A percentile compares a stretch with the other conserved stretches of the same genome.
phyloP scores from a whole-genome alignment of 805 yeast genomes.

The Ogataea philodendri region DNA sequence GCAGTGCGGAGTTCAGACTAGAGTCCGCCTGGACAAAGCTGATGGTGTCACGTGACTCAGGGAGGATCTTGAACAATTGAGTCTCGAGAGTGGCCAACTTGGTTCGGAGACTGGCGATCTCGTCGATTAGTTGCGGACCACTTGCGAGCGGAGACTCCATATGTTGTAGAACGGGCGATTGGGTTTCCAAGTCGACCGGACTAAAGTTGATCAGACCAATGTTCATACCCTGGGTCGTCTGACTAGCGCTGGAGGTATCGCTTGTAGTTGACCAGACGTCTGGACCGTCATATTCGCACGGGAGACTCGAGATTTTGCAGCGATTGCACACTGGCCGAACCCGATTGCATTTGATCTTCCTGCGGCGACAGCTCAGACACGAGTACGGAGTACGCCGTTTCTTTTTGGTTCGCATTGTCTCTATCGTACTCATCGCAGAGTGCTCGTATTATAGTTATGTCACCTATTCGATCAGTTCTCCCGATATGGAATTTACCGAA shows the following conservation, averaged over 20 bases:
- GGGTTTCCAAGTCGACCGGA: too few species aligned
- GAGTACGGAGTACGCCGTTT: conserved; percentile 28
- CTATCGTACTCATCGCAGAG: background rate
- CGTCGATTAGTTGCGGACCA: conserved; percentile 9
- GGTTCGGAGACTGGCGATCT: conserved; percentile 10
- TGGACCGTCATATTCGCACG: conserved; percentile 26
- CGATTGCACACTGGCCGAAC: conserved; percentile 22
- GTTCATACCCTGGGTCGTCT: background rate
- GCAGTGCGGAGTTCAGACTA: conserved; percentile 11
- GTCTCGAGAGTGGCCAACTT: conserved; percentile 11
- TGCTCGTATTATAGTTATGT: too few species aligned
- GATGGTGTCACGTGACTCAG: conserved; percentile 9
- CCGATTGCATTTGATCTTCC: conserved; percentile 29
- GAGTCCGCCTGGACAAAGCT: conserved; percentile 13
- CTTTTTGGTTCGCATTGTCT: conserved; percentile 12
- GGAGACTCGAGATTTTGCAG: conserved; percentile 17
- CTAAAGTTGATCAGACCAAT: conserved; percentile 1
- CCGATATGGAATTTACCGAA: conserved; percentile 11
- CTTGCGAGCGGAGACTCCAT: too few species aligned
- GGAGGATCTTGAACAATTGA: conserved; percentile 1
- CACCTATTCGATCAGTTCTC: conserved; percentile 1
- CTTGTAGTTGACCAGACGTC: conserved; percentile 14
- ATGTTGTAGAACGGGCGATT: too few species aligned
- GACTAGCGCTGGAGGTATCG: background rate
- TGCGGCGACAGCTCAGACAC: conserved; percentile 23